A percentile compares a stretch with the other conserved stretches of the same genome.
phyloP scores from a whole-genome alignment of 2,329 filamentous ascomycete genomes.

The Aspergillus novofumigatus region DNA sequence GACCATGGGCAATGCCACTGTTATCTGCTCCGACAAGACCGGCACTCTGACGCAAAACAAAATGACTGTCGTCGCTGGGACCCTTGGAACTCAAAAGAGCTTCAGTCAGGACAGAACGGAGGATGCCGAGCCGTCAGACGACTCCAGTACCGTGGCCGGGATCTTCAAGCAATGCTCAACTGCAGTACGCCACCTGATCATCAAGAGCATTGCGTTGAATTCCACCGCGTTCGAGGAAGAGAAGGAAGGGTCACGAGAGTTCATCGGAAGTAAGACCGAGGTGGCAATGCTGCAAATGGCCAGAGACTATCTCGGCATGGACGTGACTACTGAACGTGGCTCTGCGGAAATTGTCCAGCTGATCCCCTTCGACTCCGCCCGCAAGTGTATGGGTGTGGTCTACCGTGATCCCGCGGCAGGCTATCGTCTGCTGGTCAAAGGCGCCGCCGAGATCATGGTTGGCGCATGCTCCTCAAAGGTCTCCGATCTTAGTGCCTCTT shows the following conservation, averaged over 20 bases:
- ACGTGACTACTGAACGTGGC: conserved; percentile 59
- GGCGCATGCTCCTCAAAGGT: conserved; percentile 31
- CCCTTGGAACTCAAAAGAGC: conserved; percentile 56
- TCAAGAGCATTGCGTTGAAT: conserved; percentile 43
- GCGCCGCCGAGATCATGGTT: conserved; percentile 46
- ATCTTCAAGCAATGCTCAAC: conserved; percentile 29
- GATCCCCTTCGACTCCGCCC: conserved; percentile 70
- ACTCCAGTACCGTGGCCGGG: conserved; percentile 21
- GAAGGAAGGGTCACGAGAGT: conserved; percentile 61
- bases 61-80: conserved; percentile 72
- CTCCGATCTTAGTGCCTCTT: conserved; percentile 26
- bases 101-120: conserved; percentile 45
- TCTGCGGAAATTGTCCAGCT: conserved; percentile 61
- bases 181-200: conserved; percentile 32
- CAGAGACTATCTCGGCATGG: conserved; percentile 63
- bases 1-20: conserved; percentile 76
- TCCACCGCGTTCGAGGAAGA: conserved; percentile 75
- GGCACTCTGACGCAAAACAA: conserved; percentile 71
- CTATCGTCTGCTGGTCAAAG: conserved; percentile 47
- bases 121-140: conserved; percentile 5
- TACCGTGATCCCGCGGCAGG: conserved; percentile 35
- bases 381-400: conserved; percentile 61
- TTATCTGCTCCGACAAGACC: conserved; percentile 77
- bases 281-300: conserved; percentile 69
- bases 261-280: conserved; percentile 75